Conservation (phyloP, 148 eudicot species). For the Hydrangea macrophylla region DNA sequence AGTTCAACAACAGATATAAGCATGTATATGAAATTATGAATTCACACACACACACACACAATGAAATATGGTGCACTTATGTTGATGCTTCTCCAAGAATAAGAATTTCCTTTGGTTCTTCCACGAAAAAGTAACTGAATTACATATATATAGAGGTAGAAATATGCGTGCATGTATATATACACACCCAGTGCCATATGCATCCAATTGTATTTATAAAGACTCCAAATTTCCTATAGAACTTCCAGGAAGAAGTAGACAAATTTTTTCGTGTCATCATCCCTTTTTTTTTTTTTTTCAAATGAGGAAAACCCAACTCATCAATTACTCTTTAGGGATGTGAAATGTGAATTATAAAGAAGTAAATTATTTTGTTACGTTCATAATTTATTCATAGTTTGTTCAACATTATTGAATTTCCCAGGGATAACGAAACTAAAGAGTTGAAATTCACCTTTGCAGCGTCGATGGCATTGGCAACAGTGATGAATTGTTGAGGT, state of each 20-base stretch:
- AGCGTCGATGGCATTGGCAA: constrained; percentile 91
- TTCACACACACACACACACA: too few relatives aligned
- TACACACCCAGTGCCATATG: too few relatives aligned
- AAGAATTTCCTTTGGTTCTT: neutral
- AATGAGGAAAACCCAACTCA: neutral
- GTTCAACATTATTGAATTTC: neutral
- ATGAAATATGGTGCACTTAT: too few relatives aligned
- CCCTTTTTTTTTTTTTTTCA: too few relatives aligned
- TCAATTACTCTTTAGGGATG: too few relatives aligned
- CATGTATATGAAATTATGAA: too few relatives aligned
- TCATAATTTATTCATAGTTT: neutral
- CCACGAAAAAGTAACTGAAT: neutral
- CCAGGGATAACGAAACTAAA: neutral
- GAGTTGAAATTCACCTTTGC: constrained; percentile 51
- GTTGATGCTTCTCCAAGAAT: neutral
- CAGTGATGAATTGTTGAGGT: constrained; percentile 69
- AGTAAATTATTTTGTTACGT: neutral
- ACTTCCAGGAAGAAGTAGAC: neutral
- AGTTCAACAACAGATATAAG: neutral
- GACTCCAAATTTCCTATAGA: neutral
- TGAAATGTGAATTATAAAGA: too few relatives aligned
- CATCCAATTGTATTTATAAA: neutral
- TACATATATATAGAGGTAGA: too few relatives aligned
- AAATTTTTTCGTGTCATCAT: neutral
- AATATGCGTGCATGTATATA: too few relatives aligned